These are phyloP conservation scores for Beauveria medogensis DNA, from an alignment of 2,329 filamentous ascomycete species.

Conservation along the genomic window DNA sequence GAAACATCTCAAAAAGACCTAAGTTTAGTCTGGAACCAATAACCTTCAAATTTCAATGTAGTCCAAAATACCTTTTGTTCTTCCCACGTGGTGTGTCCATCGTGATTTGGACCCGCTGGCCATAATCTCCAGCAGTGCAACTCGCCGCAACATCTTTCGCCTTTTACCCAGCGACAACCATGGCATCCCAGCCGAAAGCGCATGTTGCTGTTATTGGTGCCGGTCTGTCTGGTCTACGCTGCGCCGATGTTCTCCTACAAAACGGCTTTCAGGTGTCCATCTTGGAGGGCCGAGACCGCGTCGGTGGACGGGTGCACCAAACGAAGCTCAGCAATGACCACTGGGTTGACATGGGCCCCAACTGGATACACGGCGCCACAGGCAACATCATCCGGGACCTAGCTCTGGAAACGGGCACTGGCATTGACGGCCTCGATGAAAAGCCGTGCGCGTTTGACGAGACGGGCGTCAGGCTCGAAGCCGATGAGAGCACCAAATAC, in stretches of 20 bases:
- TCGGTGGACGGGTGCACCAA: conserved; percentile 58
- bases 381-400: conserved; percentile 64
- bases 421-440: conserved; percentile 39
- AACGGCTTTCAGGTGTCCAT: conserved; percentile 61
- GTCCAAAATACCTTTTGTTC: too few species aligned
- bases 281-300: conserved; percentile 57
- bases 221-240: conserved; percentile 62
- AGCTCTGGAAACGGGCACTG: conserved; percentile 51
- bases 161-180: background rate
- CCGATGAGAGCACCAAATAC: conserved; percentile 36
- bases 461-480: conserved; percentile 42
- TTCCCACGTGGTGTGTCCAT: too few species aligned
- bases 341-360: conserved; percentile 57
- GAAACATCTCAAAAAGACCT: too few species aligned
- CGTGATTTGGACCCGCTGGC: too few species aligned
- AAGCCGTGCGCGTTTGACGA: conserved; percentile 48
- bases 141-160: background rate
- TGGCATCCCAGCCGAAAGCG: conserved; percentile 24
- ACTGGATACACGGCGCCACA: conserved; percentile 70
- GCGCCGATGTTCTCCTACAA: conserved; percentile 57
- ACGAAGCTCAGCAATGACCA: conserved; percentile 38
- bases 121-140: too few species aligned
- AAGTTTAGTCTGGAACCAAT: too few species aligned
- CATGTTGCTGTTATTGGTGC: conserved; percentile 63
- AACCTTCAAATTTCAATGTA: too few species aligned